Evolutionary conservation across 176 grass and related monocot species (phyloP).

Genomic region (Dactylis glomerata): DNA sequence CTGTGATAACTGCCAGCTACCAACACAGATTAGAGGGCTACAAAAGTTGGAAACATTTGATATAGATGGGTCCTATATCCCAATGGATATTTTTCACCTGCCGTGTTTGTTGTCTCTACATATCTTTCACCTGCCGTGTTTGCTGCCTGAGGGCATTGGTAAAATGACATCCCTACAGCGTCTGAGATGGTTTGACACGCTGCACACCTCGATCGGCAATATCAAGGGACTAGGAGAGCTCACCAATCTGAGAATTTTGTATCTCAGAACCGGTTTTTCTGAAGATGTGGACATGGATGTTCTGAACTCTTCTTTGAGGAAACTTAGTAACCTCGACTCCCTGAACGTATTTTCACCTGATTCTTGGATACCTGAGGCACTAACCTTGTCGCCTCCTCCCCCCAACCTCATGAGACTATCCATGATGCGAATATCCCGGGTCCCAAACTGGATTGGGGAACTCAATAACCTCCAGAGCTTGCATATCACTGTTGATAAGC

Average conservation of each 20-base stretch:
- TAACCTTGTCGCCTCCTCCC: background rate
- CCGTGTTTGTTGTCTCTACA: background rate
- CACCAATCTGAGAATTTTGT: background rate
- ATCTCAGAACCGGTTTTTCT: background rate
- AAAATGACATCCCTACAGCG: background rate
- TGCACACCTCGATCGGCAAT: background rate
- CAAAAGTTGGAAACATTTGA: background rate
- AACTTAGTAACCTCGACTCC: background rate
- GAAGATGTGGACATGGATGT: background rate
- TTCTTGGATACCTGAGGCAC: conserved; percentile 4
- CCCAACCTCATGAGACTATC: background rate
- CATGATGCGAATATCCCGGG: background rate
- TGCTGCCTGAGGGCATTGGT: background rate
- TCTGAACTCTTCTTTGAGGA: background rate
- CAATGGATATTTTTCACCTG: background rate
- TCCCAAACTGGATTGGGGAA: background rate
- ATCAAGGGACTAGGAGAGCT: conserved; percentile 8
- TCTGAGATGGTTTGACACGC: background rate
- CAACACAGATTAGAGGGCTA: background rate
- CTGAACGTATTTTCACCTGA: background rate
- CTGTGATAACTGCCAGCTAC: background rate
- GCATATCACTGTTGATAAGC: background rate
- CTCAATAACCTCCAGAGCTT: background rate
- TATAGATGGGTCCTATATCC: background rate
- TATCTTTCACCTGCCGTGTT: background rate